A percentile compares a stretch with the other conserved stretches of the same genome.
Evolutionary conservation across 2,329 filamentous ascomycete genomes (phyloP).

Genomic region (Diplocarpon rosae): DNA sequence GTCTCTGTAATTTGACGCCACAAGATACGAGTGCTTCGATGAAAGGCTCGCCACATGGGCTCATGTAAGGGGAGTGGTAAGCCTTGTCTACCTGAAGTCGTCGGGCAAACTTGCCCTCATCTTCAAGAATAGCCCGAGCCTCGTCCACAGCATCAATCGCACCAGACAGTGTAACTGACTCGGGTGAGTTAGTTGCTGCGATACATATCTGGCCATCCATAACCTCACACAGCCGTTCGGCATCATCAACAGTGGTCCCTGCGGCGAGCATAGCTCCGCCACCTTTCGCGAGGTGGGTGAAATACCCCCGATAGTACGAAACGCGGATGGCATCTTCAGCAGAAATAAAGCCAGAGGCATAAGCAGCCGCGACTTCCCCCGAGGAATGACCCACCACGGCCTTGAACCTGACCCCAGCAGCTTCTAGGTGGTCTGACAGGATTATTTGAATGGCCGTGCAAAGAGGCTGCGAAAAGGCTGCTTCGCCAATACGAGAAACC

Average conservation of each 20-base stretch:
- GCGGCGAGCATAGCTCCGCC: constrained; percentile 21
- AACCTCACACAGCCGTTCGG: constrained; percentile 9
- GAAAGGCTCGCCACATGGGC: too few species aligned
- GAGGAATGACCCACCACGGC: constrained; percentile 34
- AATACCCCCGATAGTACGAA: constrained; percentile 32
- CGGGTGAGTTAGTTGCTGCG: constrained; percentile 25
- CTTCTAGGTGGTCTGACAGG: constrained; percentile 33
- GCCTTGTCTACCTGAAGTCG: constrained; percentile 17
- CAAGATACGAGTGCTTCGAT: too few species aligned
- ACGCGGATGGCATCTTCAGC: constrained; percentile 30
- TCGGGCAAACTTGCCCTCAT: constrained; percentile 12
- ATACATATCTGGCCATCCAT: constrained; percentile 15
- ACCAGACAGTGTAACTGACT: constrained; percentile 23
- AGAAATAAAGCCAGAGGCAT: constrained; percentile 29
- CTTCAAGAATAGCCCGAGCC: constrained; percentile 3
- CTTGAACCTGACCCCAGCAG: constrained; percentile 31
- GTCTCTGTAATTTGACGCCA: too few species aligned
- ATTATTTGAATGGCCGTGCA: constrained; percentile 38
- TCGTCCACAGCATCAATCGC: constrained; percentile 15
- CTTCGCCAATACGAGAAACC: constrained; percentile 8
- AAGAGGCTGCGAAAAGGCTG: constrained; percentile 31
- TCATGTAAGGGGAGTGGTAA: constrained; percentile 24
- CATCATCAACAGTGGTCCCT: constrained; percentile 15
- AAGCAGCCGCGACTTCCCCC: constrained; percentile 39
- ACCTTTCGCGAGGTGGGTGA: constrained; percentile 8